Base-by-base conservation (phyloP, 768 basidiomycete genomes). In the Exsudoporus frostii region DNA sequence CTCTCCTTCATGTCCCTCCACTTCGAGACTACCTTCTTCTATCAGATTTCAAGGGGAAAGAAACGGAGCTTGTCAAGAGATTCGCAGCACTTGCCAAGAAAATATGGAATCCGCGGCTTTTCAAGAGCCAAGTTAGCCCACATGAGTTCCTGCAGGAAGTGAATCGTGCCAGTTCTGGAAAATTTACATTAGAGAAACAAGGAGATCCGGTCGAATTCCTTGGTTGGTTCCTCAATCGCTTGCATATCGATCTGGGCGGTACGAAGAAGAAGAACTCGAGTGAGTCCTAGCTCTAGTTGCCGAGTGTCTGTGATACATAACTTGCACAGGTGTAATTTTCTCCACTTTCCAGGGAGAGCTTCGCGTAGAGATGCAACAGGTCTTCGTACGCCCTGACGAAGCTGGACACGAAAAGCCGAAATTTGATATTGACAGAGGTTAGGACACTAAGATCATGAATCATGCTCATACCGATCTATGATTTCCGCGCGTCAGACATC, bases 81-180 rank as follows among this genome's bases (percentile, higher is more conserved):
- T 92, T 98, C 63, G 86, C 91, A 17, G 78, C 82, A 13, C 79
- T 99, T 19, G 86, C 92, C 2, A 92, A 92, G 71, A 94, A 98
- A 72, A 66, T 98, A 36, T 99, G 97, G 97, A 98, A 97, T 71
- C 92, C 95, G 9, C 78, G 86, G 46, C 73, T 96, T 51, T 99
- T 99, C 83, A 99, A 99, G 71, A 88, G 90, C 55, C 97, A 99
- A 79, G 94, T 98, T 61, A 91, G 88, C 60, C 97, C 97, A n/a
- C 97, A 99, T 68, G 97, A 99, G 68, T 94, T 98, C 69, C 73
- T 99, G 51, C 97, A 99, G 71, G 97, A 98, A 73, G 95, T 98
- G 50, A 87, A 88, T 60, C 80, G 92, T 58, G 87, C 88, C 45
- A 95, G 92, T 64, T 80, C 75, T 42, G 94, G 92, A 15, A 93